These are phyloP conservation scores for Wickerhamomyces pijperi DNA, from an alignment of 805 yeast species.

Conservation along the genomic window DNA sequence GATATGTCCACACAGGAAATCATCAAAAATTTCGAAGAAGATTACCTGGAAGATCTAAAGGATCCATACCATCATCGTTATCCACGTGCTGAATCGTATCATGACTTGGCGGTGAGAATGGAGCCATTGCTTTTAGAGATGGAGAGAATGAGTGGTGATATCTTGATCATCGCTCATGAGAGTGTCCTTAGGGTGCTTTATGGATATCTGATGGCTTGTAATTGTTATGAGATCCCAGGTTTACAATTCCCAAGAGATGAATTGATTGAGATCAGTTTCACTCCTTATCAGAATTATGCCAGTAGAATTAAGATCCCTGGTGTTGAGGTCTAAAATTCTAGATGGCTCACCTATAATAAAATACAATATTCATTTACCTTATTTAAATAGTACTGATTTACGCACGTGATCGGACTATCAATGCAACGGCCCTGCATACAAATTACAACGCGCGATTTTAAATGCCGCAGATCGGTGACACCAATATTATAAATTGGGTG, in stretches of 20 bases:
- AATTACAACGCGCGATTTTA: too few species aligned
- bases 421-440: too few species aligned
- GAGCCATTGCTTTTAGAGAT: constrained; percentile 89
- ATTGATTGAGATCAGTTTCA: constrained; percentile 76
- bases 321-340: constrained; percentile 5
- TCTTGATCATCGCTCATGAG: constrained; percentile 88
- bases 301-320: constrained; percentile 31
- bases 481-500: too few species aligned
- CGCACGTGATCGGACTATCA: too few species aligned
- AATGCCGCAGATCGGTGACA: too few species aligned
- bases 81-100: constrained; percentile 90
- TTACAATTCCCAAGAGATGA: constrained; percentile 72
- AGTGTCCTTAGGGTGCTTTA: constrained; percentile 80
- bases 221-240: constrained; percentile 76
- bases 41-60: constrained; percentile 46
- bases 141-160: constrained; percentile 84
- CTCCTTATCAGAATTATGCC: constrained; percentile 72
- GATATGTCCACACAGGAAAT: constrained; percentile 55
- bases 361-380: too few species aligned
- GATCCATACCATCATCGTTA: constrained; percentile 93
- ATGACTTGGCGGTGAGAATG: constrained; percentile 87
- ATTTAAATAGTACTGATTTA: too few species aligned
- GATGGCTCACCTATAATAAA: too few species aligned
- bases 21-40: constrained; percentile 49
- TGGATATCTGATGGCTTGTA: constrained; percentile 90